Evolutionary conservation across 2,329 filamentous ascomycete genomes (phyloP).

Genomic region (Fonsecaea pedrosoi): DNA sequence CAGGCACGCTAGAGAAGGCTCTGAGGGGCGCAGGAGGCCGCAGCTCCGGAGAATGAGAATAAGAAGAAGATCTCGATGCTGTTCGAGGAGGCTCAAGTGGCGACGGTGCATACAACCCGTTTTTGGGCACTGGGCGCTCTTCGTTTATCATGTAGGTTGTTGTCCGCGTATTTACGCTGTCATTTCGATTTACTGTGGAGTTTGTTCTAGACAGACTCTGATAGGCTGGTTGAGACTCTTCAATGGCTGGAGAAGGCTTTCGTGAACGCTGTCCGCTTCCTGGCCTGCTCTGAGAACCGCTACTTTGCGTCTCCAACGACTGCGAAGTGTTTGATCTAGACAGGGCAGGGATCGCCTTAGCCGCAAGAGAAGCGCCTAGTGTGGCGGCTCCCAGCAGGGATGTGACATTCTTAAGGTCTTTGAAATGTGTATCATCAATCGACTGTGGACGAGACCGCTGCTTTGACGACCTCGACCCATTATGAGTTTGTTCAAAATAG

Average conservation of each 20-base stretch:
- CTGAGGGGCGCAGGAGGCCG: constrained; percentile 26
- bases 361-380: constrained; percentile 35
- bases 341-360: constrained; percentile 34
- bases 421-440: constrained; percentile 35
- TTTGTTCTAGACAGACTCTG: constrained; percentile 24
- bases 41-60: constrained; percentile 32
- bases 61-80: constrained; percentile 30
- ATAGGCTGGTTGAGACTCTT: constrained; percentile 19
- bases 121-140: constrained; percentile 22
- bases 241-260: constrained; percentile 34
- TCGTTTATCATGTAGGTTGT: constrained; percentile 33
- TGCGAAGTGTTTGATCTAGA: constrained; percentile 33
- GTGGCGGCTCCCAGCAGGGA: constrained; percentile 39
- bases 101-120: constrained; percentile 20
- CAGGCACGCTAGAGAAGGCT: constrained; percentile 25
- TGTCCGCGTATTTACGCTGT: constrained; percentile 16
- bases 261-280: constrained; percentile 35
- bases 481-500: constrained; percentile 32
- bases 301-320: constrained; percentile 30
- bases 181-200: constrained; percentile 29
- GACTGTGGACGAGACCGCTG: constrained; percentile 36
- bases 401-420: constrained; percentile 36
- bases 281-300: constrained; percentile 29
- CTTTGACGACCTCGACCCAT: constrained; percentile 27
- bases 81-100: constrained; percentile 26